A percentile compares a stretch with the other conserved stretches of the same genome.
phyloP scores from a whole-genome alignment of 2,329 filamentous ascomycete genomes.

The Beauveria caledonica region DNA sequence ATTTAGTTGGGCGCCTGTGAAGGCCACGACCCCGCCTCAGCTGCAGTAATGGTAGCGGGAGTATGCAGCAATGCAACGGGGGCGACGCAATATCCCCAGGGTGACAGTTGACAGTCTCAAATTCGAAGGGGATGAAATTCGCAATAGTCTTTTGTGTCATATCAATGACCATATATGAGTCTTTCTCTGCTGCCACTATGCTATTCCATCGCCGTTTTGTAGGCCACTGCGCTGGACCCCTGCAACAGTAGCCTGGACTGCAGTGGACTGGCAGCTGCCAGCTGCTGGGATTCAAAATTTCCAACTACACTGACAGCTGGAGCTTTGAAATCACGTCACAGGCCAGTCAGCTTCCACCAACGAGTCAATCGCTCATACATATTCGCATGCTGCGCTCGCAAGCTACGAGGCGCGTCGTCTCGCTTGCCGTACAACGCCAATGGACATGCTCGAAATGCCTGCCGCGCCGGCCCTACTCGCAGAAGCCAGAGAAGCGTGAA shows the following conservation, averaged over 20 bases:
- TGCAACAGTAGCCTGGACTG: neutral
- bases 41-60: neutral
- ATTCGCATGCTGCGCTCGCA: slow-evolving; percentile 24
- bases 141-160: neutral
- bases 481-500: slow-evolving; percentile 22
- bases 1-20: neutral
- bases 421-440: slow-evolving; percentile 15
- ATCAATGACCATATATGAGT: neutral
- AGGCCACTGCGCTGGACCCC: neutral
- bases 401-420: slow-evolving; percentile 15
- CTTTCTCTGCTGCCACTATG: neutral
- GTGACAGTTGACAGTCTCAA: too few species aligned
- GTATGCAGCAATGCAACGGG: neutral
- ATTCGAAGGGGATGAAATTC: neutral
- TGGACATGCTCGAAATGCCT: slow-evolving; percentile 26
- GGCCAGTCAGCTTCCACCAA: neutral
- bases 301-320: neutral
- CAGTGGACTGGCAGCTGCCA: neutral
- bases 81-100: too few species aligned
- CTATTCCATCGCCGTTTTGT: neutral
- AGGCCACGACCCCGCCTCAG: neutral
- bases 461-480: slow-evolving; percentile 22
- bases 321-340: neutral
- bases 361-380: slow-evolving; percentile 8
- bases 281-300: neutral